Base-by-base conservation (phyloP, 2,329 filamentous ascomycete species). In the Nakataea oryzae region DNA sequence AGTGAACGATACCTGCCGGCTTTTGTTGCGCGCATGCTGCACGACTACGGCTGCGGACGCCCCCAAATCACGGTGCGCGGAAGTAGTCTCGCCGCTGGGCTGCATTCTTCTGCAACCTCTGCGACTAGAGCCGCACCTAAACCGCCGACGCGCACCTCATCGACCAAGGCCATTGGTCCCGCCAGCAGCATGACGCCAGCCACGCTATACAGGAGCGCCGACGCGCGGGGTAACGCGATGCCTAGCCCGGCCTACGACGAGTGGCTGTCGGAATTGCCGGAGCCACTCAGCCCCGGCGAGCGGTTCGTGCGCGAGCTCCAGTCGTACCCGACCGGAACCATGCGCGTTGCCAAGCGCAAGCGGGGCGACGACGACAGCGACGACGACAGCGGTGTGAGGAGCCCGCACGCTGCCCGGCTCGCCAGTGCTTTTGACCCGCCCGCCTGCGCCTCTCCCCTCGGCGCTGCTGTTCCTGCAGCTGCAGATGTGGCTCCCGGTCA, bases 241-340 rank as follows among this genome's bases (percentile, higher is more conserved):
- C 47, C 26, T 9, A 26, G 29, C 21, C 9, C 59, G 2, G 59
- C 34, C 59, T 60, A 54, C 47, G 30, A 41, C 11, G 28, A 17
- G 17, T 61, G 59, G 59, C 54, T 61, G 14, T 54, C 59, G 17
- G 29, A 27, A 17, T 28, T 61, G 21, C 59, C 59, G 21, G 59
- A 61, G 8, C 59, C 59, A 4, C n/a, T 61, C 21, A 54, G 50
- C 54, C 59, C 59, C 28, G 28, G 30, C 11, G 41, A 61, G 54
- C 54, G 59, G 13, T 57, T 56, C 14, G 17, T 24, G 24, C 41
- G 30, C 29, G 59, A 61, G 54, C 30, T 61, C 21, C 24, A 41
- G 30, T 61, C 59, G 29, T 61, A 61, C 24, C 59, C 59, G 24
- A 61, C 59, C 32, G 58, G 24, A 21, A 12, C 50, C 21, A 28